These are phyloP conservation scores for Mycena amicta DNA, from an alignment of 768 basidiomycete genomes.

Conservation along the genomic window DNA sequence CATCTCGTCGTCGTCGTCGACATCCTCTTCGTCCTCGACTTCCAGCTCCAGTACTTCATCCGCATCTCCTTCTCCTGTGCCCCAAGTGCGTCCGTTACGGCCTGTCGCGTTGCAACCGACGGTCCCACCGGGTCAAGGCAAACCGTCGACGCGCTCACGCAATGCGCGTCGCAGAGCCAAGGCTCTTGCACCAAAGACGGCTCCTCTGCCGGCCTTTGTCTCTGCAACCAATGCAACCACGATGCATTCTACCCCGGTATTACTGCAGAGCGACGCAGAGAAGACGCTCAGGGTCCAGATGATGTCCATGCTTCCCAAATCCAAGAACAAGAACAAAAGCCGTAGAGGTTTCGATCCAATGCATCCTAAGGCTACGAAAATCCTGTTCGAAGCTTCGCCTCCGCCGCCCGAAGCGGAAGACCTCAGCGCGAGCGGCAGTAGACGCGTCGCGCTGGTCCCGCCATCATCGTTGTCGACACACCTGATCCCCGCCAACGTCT, in stretches of 20 bases:
- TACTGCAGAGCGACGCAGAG: slow-evolving; percentile 18
- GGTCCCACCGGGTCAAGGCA: slow-evolving; percentile 20
- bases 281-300: slow-evolving; percentile 20
- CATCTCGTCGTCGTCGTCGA: slow-evolving; percentile 25
- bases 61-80: slow-evolving; percentile 1
- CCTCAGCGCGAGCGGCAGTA: neutral
- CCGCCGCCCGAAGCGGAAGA: neutral
- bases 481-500: slow-evolving; percentile 17
- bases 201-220: slow-evolving; percentile 15
- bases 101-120: neutral
- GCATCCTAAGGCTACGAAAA: slow-evolving; percentile 15
- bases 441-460: slow-evolving; percentile 11
- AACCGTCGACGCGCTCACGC: slow-evolving; percentile 14
- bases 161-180: slow-evolving; percentile 17
- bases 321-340: slow-evolving; percentile 24
- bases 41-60: neutral
- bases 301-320: slow-evolving; percentile 22
- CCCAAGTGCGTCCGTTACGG: neutral
- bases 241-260: slow-evolving; percentile 7
- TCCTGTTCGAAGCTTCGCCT: slow-evolving; percentile 17
- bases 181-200: neutral
- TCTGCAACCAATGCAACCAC: slow-evolving; percentile 16
- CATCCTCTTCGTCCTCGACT: slow-evolving; percentile 26
- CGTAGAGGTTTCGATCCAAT: slow-evolving; percentile 6
- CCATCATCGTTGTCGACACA: slow-evolving; percentile 12